Base-by-base conservation (phyloP, 164 flowering plant species). In the Sedum album region DNA sequence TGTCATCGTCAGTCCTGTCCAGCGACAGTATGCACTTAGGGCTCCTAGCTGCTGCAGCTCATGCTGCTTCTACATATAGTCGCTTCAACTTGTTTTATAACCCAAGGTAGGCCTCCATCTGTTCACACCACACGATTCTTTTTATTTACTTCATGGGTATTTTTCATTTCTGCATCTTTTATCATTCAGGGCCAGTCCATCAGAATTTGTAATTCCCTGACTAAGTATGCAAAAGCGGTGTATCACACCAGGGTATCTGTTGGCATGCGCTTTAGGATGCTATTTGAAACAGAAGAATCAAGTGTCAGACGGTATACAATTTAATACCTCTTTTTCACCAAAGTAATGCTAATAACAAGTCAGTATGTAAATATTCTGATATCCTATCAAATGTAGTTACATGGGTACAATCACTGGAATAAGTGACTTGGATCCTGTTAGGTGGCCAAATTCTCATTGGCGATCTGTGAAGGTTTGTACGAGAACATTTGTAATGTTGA, bases 231-330 rank as follows among this genome's bases (percentile, higher is more conserved):
- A 28, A 85, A 85, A 70, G 85, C 89, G 21, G 83, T 81, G 18
- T 82, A 79, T 60, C 82, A 80, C 68, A 80, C 81, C n/a, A 78
- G 82, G 20, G 76, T 85, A 67, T 82, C 89, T 70, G 83, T 80
- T 20, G 89, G 87, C 48, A 85, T 85, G 89, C 80, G 87, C 18
- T 85, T 85, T 65, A 66, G 89, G 72, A 85, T 82, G 87, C 80
- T 82, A 28, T 83, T 83, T 74, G 84, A 83, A 67, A 85, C 85
- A 5, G 88, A 85, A 75, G 88, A 85, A 66, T 85, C 86, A 60
- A 82, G 85, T 71, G 83, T 81, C 44, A 74, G 86, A 13, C 78
- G 84, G 86, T 83, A 77, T 6, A 30, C 60, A 15, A 4, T 35
- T n/a, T 35, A 35, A 35, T 35, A 14, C 15, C 38, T 35, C 38